These are phyloP conservation scores for Nevesoporus exiguus DNA, from an alignment of 768 basidiomycete species.

Conservation along the genomic window DNA sequence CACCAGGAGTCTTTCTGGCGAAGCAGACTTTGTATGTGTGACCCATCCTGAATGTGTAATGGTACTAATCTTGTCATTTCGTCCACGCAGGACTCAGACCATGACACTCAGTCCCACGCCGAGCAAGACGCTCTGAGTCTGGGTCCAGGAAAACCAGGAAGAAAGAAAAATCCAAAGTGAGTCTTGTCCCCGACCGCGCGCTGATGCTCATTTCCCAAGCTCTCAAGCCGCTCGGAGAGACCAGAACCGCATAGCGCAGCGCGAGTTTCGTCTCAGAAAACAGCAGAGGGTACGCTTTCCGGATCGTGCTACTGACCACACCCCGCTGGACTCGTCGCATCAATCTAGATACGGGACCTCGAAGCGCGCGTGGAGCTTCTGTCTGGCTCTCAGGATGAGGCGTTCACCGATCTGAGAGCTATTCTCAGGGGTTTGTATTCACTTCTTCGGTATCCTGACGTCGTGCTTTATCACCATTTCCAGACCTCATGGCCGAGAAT, in stretches of 20 bases:
- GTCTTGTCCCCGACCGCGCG: slow-evolving; percentile 21
- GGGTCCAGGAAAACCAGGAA: slow-evolving; percentile 46
- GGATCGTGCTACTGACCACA: neutral
- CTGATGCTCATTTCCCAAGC: slow-evolving; percentile 40
- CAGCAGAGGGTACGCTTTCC: slow-evolving; percentile 66
- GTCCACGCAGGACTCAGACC: slow-evolving; percentile 57
- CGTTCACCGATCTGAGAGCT: slow-evolving; percentile 76
- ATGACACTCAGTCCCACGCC: slow-evolving; percentile 55
- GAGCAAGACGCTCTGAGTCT: slow-evolving; percentile 21
- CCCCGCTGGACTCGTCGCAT: slow-evolving; percentile 2
- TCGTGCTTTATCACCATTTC: slow-evolving; percentile 6
- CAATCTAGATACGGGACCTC: slow-evolving; percentile 80
- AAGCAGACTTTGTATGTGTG: slow-evolving; percentile 46
- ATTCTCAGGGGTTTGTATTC: slow-evolving; percentile 63
- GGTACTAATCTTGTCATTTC: slow-evolving; percentile 8
- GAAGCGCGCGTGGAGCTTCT: slow-evolving; percentile 94
- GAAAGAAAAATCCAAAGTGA: slow-evolving; percentile 90
- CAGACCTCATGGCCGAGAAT: slow-evolving; percentile 89
- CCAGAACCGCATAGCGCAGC: slow-evolving; percentile 89
- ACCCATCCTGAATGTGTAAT: slow-evolving; percentile 12
- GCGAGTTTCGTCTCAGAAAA: slow-evolving; percentile 89
- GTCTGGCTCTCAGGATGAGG: slow-evolving; percentile 89
- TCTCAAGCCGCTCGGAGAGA: slow-evolving; percentile 86
- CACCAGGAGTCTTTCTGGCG: slow-evolving; percentile 61
- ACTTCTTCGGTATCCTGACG: neutral